These are phyloP conservation scores for Ophiostoma ulmi DNA, from an alignment of 2,329 filamentous ascomycete genomes.

Conservation along the genomic window DNA sequence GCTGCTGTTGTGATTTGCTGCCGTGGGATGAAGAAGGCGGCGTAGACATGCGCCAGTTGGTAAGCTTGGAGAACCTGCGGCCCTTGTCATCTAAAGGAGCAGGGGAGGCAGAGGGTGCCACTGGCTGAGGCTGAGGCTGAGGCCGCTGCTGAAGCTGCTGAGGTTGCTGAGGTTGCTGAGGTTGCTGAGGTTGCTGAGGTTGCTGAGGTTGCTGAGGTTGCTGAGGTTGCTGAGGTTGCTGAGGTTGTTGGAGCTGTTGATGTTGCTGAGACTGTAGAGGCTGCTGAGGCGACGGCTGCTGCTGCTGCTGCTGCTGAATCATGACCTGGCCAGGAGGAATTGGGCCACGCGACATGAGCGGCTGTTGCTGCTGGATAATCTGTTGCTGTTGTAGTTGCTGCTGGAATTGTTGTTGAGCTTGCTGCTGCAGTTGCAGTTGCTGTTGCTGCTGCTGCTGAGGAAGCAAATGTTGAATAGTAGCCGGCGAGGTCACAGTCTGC, in stretches of 20 bases:
- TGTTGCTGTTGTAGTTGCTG: conserved; percentile 19
- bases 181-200: not conserved
- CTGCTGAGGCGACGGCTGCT: not conserved
- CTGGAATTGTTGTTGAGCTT: conserved; percentile 17
- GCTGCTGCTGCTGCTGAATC: not conserved
- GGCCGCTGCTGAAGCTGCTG: not conserved
- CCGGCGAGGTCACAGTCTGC: not conserved
- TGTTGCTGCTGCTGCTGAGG: conserved; percentile 3
- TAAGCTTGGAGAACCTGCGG: conserved; percentile 22
- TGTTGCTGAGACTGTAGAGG: not conserved
- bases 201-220: not conserved
- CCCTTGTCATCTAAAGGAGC: conserved; percentile 21
- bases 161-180: not conserved
- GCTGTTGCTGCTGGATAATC: conserved; percentile 14
- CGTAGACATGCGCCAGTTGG: conserved; percentile 25
- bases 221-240: not conserved
- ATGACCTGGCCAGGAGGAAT: not conserved
- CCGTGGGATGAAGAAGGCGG: conserved; percentile 24
- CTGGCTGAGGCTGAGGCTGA: not conserved
- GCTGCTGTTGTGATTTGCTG: not conserved
- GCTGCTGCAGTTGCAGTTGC: conserved; percentile 2
- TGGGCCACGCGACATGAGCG: not conserved
- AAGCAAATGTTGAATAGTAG: not conserved
- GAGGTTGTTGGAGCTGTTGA: not conserved
- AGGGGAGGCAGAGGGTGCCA: not conserved